Evolutionary conservation across 2,329 filamentous ascomycete genomes (phyloP).

Genomic region (Fusarium sp.): DNA sequence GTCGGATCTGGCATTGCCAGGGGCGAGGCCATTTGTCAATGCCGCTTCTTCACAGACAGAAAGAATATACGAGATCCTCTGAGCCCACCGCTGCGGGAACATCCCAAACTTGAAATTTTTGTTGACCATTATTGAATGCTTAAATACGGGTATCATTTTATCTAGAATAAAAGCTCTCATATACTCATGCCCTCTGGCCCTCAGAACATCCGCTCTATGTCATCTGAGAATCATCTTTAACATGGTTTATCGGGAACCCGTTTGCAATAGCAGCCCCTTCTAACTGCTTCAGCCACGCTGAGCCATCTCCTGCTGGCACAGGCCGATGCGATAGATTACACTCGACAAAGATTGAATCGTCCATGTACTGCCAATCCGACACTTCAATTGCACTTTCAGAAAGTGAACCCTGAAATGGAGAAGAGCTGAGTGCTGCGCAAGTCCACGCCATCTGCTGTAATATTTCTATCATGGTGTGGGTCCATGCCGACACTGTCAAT

Average conservation of each 20-base stretch:
- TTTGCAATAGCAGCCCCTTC: slow-evolving; percentile 46
- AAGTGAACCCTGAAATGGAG: slow-evolving; percentile 45
- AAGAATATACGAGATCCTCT: not conserved
- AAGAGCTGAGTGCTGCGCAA: slow-evolving; percentile 48
- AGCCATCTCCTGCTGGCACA: slow-evolving; percentile 41
- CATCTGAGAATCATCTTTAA: slow-evolving; percentile 1
- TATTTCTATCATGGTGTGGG: slow-evolving; percentile 48
- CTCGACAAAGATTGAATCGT: slow-evolving; percentile 48
- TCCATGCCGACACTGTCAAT: slow-evolving; percentile 48
- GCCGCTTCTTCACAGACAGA: not conserved
- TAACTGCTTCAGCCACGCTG: slow-evolving; percentile 44
- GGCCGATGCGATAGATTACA: slow-evolving; percentile 47
- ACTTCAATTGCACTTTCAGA: slow-evolving; percentile 47
- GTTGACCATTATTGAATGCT: not conserved
- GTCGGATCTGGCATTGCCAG: not conserved
- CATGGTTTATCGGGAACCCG: slow-evolving; percentile 46
- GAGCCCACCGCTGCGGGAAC: not conserved
- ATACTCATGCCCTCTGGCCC: not conserved
- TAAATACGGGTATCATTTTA: slow-evolving; percentile 36
- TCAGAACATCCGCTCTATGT: not conserved
- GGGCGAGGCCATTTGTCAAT: not conserved
- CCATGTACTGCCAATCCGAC: slow-evolving; percentile 45
- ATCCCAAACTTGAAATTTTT: not conserved
- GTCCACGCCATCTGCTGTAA: slow-evolving; percentile 52
- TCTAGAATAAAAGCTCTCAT: slow-evolving; percentile 5